Evolutionary conservation across 164 flowering plant genomes (phyloP).

Genomic region (Vitis rupestris): DNA sequence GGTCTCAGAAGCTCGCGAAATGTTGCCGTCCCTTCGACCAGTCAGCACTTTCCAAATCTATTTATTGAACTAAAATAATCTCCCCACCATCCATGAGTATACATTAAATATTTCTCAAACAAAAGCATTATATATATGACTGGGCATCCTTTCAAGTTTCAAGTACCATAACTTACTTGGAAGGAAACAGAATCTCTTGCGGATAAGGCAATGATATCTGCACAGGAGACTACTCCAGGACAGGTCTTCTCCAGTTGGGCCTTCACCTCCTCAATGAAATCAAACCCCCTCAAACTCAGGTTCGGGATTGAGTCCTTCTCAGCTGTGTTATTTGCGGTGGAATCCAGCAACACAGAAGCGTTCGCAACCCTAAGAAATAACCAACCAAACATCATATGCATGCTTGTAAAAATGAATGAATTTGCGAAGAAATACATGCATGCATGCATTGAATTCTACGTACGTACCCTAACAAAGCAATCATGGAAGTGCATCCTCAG

Average conservation of each 20-base stretch:
- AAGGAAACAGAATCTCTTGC: constrained; percentile 64
- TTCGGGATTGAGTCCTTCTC: constrained; percentile 48
- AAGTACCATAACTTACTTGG: constrained; percentile 32
- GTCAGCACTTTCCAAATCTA: constrained; percentile 51
- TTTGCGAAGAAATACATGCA: background rate
- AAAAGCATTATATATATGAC: background rate
- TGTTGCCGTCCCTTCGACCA: constrained; percentile 59
- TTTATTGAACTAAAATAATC: constrained; percentile 34
- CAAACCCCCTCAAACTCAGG: constrained; percentile 33
- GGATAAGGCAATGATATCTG: constrained; percentile 67
- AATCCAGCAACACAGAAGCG: constrained; percentile 44
- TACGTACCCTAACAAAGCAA: constrained; percentile 65
- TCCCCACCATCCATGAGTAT: background rate
- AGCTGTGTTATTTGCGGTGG: constrained; percentile 24
- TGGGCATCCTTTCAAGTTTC: background rate
- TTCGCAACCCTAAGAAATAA: constrained; percentile 54
- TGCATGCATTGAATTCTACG: background rate
- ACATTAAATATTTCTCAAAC: too few species aligned
- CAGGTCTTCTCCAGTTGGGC: constrained; percentile 31
- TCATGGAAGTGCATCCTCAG: constrained; percentile 66
- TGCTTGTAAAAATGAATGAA: background rate
- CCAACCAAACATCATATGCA: background rate
- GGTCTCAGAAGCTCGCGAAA: constrained; percentile 46
- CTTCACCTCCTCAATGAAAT: constrained; percentile 43
- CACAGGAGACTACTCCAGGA: constrained; percentile 59